Evolutionary conservation across 1,284 basidiomycete species (phyloP), one percentile per base, ranked within the genome.

Genomic region (Chiua sp.): DNA sequence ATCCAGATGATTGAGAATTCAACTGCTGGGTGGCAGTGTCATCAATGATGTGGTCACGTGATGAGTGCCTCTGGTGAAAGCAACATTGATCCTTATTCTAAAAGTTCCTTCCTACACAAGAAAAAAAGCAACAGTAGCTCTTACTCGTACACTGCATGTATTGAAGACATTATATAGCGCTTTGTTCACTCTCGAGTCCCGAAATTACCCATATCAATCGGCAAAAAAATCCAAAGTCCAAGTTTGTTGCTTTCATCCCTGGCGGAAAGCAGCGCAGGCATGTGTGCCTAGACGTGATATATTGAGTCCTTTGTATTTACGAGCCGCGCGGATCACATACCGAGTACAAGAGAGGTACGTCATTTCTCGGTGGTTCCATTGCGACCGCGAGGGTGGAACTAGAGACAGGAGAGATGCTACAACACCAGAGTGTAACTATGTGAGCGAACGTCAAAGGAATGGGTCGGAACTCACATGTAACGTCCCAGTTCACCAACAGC

Each of bases 211-310:
- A 28, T 53, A 22, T 26, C 47, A 8, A 46, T 44, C 13, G 22
- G 2, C 42, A 63, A 37, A 52, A 65, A 49, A 52, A 63, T 44
- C 62, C 62, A 63, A 28, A 63, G 52, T 23, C 60, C 63, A 11
- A 63, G 33, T 22, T 53, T 50, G 16, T 64, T 65, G 13, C 13
- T 39, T 12, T 53, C 28, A 11, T 52, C 16, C 4, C 39, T 54
- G 26, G 47, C 10, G 20, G 47, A 44, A 35, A 65, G 51, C 20
- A 53, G 1, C 4, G 44, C 44, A 32, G 42, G 35, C 42, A 52
- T 47, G 32, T 33, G 28, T 32, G 20, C 35, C 50, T 60, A 26
- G 37, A 20, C 11, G 8, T 20, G 37, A 39, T 20, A 39, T 20
- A 39, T 39, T 35, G 10, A 35, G 3, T 15, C 12, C 18, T 3